Percentiles rank a stretch among this genome's conserved stretches.
phyloP scores from a whole-genome alignment of 306 rosid species.

The Casuarina cunninghamiana region DNA sequence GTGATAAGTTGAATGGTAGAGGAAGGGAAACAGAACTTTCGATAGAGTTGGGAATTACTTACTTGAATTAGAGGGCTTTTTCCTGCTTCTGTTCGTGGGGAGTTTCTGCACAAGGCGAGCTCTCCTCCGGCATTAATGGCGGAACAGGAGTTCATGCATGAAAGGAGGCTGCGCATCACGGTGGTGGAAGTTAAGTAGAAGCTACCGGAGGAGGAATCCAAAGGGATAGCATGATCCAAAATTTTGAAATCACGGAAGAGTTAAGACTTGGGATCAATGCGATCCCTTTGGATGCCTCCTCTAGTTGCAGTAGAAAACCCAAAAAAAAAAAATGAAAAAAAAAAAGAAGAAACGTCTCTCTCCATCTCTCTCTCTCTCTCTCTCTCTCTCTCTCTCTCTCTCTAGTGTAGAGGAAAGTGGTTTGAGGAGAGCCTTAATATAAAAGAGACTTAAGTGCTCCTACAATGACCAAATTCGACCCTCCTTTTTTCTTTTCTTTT shows the following conservation, averaged over 20 bases:
- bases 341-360: not conserved
- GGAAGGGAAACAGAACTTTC: not conserved
- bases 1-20: not conserved
- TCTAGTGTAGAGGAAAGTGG: constrained; percentile 24
- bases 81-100: not conserved
- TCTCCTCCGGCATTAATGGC: not conserved
- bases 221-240: constrained; percentile 63
- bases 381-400: constrained; percentile 9
- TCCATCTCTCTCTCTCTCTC: constrained; percentile 18
- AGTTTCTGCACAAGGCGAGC: not conserved
- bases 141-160: not conserved
- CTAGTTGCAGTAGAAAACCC: constrained; percentile 26
- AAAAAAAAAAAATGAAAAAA: too few relatives aligned
- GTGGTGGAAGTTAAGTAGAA: constrained; percentile 8
- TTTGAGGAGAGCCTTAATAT: constrained; percentile 31
- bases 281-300: constrained; percentile 45
- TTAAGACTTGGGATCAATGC: constrained; percentile 21
- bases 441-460: constrained; percentile 24
- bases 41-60: not conserved
- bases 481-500: not conserved
- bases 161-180: not conserved
- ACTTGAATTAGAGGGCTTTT: constrained; percentile 3
- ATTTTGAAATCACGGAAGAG: not conserved
- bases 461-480: not conserved
- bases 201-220: constrained; percentile 50